A percentile compares a stretch with the other conserved stretches of the same genome.
Evolutionary conservation across 164 flowering plant genomes (phyloP).

Genomic region (Magnolia officinalis): DNA sequence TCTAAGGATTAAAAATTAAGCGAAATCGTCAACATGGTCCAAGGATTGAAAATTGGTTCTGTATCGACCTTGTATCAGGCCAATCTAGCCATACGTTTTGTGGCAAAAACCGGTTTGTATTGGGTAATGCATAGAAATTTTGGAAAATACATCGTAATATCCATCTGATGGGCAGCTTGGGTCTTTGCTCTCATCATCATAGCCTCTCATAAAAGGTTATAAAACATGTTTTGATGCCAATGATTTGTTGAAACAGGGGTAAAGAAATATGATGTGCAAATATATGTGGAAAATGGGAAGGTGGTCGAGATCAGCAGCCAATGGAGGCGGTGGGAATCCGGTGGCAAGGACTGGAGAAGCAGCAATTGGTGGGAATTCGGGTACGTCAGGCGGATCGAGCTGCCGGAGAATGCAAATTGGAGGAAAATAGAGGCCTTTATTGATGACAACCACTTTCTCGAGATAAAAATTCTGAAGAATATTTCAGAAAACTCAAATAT

Average conservation of each 20-base stretch:
- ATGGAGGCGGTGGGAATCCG: slow-evolving; percentile 50
- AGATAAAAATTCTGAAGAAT: slow-evolving; percentile 59
- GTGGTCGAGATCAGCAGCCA: slow-evolving; percentile 72
- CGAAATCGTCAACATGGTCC: too few relatives aligned
- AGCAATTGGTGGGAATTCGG: slow-evolving; percentile 87
- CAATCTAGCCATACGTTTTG: too few relatives aligned
- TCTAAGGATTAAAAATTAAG: too few relatives aligned
- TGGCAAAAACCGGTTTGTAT: too few relatives aligned
- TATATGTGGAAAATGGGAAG: slow-evolving; percentile 57
- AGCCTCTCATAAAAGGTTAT: background rate
- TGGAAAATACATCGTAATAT: too few relatives aligned
- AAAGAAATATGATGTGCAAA: slow-evolving; percentile 32
- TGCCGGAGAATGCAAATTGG: slow-evolving; percentile 74
- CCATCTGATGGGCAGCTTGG: too few relatives aligned
- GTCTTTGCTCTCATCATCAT: background rate
- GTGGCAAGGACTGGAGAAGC: slow-evolving; percentile 61
- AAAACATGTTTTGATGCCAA: background rate
- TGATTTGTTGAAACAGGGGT: slow-evolving; percentile 32
- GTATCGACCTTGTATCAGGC: too few relatives aligned
- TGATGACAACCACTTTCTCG: slow-evolving; percentile 41
- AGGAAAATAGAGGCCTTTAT: slow-evolving; percentile 46
- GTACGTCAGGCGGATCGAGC: slow-evolving; percentile 71
- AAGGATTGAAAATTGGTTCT: too few relatives aligned
- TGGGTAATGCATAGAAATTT: too few relatives aligned
- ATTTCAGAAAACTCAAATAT: slow-evolving; percentile 5